A percentile compares a stretch with the other conserved stretches of the same genome.
Evolutionary conservation across 1,284 basidiomycete genomes (phyloP).

Genomic region (Ceratobasidium sp.): DNA sequence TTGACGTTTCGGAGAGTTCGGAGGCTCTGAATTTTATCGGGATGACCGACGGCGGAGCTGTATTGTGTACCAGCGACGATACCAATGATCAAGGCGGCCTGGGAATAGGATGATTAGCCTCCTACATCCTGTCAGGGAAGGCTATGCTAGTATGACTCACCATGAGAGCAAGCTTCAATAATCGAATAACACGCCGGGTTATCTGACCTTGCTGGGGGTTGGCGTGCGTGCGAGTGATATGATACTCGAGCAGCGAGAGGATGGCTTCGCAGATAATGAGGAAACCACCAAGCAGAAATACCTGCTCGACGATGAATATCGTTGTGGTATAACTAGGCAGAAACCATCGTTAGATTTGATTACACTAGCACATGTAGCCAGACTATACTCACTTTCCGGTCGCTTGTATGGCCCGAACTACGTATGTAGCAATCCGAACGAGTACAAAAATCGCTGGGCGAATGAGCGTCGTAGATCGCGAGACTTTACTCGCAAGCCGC

Average conservation of each 20-base stretch:
- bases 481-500: constrained; percentile 31
- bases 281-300: constrained; percentile 35
- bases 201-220: constrained; percentile 22
- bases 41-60: constrained; percentile 22
- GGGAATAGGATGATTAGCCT: not conserved
- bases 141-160: not conserved
- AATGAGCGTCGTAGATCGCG: constrained; percentile 47
- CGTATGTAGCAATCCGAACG: constrained; percentile 49
- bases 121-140: too few species aligned
- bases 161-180: constrained; percentile 18
- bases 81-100: constrained; percentile 30
- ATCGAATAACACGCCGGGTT: constrained; percentile 12
- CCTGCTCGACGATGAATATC: constrained; percentile 38
- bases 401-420: constrained; percentile 49
- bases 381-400: constrained; percentile 19
- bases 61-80: constrained; percentile 43
- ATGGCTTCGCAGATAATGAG: constrained; percentile 41
- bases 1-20: constrained; percentile 44
- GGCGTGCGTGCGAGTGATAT: constrained; percentile 40
- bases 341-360: not conserved
- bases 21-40: constrained; percentile 18
- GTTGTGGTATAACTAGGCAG: constrained; percentile 20
- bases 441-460: constrained; percentile 49
- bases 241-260: constrained; percentile 31
- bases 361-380: too few species aligned